Evolutionary conservation across 306 rosid genomes (phyloP), one percentile per base, ranked within the genome.

Genomic region (Acacia melanoxylon): DNA sequence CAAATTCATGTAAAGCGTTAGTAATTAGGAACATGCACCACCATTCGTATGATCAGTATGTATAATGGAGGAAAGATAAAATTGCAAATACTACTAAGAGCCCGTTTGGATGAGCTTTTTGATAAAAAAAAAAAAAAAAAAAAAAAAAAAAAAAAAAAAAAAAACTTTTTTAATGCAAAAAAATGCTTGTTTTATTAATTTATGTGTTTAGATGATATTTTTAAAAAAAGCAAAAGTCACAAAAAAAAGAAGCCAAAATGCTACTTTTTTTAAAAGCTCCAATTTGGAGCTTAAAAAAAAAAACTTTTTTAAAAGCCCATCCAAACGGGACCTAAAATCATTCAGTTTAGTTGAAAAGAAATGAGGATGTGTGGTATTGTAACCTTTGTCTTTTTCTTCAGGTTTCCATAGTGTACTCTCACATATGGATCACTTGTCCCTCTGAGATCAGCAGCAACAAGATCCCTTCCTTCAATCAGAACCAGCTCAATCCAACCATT

Each of bases 391-490:
- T 79, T 89, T 91, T 77, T 93, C 97, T 92, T 96, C 78, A 91
- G 73, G 82, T 72, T 87, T 78, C 99, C 99, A 44, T 93, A 93
- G 5, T 93, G 94, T 40, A 94, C 98, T 86, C 96, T 90, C 78
- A 96, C 99, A 54, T 85, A 96, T 3, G 99, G 99, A 87, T 96
- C 99, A 80, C 99, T 96, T 58, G 99, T 96, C 75, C 99, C 99
- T 89, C 99, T 87, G 77, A 96, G 86, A 88, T 96, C 99, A 27
- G 99, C 99, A 6, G 97, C 99, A 83, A 93, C 46, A 61, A 96
- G 97, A 80, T 96, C 99, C 78, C 83, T 93, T 31, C 90, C 99
- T 86, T 92, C 99, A 62, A 96, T 86, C 80, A 96, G 87, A 83
- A 88, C 91, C 86, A 96, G 94, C 83, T 96, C 99, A 73, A 96